Evolutionary conservation across 2,329 filamentous ascomycete species (phyloP).

Genomic region (Beauveria asiatica): DNA sequence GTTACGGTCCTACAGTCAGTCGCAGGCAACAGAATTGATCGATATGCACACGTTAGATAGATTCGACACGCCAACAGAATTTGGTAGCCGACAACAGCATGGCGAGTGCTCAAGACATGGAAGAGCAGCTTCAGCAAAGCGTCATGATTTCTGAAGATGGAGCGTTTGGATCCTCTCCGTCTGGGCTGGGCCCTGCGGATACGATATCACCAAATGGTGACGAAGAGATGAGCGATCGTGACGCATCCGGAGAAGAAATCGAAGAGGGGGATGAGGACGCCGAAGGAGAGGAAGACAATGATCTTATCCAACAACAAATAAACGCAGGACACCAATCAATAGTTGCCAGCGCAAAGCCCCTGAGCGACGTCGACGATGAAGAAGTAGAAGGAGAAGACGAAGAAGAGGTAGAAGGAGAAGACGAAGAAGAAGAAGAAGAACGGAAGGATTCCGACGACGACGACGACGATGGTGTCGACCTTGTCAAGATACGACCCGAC

Average conservation of each 20-base stretch:
- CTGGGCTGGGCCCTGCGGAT: slow-evolving; percentile 10
- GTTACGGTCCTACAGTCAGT: slow-evolving; percentile 12
- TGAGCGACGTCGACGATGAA: slow-evolving; percentile 15
- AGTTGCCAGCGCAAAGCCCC: background rate
- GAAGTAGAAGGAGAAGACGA: slow-evolving; percentile 25
- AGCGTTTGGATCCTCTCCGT: slow-evolving; percentile 25
- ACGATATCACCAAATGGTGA: slow-evolving; percentile 24
- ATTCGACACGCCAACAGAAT: slow-evolving; percentile 7
- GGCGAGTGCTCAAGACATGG: slow-evolving; percentile 45
- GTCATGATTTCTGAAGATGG: slow-evolving; percentile 42
- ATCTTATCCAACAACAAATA: slow-evolving; percentile 21
- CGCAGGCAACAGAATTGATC: slow-evolving; percentile 16
- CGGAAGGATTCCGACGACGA: slow-evolving; percentile 36
- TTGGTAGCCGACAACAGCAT: slow-evolving; percentile 27
- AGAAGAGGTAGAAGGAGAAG: slow-evolving; percentile 24
- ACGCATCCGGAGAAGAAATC: slow-evolving; percentile 32
- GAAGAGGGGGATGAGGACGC: slow-evolving; percentile 33
- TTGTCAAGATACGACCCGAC: slow-evolving; percentile 47
- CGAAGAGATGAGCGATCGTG: slow-evolving; percentile 29
- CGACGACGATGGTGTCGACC: slow-evolving; percentile 46
- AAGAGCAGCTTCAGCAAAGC: slow-evolving; percentile 51
- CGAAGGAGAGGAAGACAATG: slow-evolving; percentile 34
- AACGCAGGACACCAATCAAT: slow-evolving; percentile 1
- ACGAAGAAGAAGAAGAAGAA: slow-evolving; percentile 23
- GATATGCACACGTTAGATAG: slow-evolving; percentile 23